phyloP scores from a whole-genome alignment of 306 rosid species.

The Prunus persica region DNA sequence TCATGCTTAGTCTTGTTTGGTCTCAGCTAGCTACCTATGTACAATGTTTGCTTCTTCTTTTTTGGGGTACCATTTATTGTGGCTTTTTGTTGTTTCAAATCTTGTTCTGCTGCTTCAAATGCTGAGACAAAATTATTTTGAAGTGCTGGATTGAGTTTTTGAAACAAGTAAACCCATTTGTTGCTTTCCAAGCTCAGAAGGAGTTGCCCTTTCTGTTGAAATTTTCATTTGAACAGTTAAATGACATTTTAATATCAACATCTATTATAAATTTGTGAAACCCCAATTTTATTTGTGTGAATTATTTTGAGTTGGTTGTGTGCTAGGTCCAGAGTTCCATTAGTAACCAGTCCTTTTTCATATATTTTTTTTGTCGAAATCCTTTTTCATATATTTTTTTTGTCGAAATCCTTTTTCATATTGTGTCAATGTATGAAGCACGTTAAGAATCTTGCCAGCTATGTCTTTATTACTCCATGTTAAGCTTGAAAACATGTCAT shows the following conservation, averaged over 20 bases:
- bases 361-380: no score
- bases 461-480: background rate
- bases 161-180: background rate
- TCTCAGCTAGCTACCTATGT: background rate
- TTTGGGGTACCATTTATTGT: background rate
- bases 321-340: background rate
- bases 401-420: background rate
- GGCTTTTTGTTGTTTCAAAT: background rate
- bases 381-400: background rate
- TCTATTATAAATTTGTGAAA: background rate
- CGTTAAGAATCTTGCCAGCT: background rate
- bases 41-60: background rate
- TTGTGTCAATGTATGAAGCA: background rate
- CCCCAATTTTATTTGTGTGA: background rate
- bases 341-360: background rate
- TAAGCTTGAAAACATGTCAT: background rate
- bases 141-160: background rate
- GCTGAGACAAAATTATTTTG: background rate
- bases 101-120: background rate
- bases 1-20: background rate
- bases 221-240: background rate
- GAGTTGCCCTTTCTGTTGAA: background rate
- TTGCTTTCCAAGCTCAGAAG: background rate
- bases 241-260: background rate
- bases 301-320: background rate